Base-by-base conservation (phyloP, 805 yeast species). In the Candida glaebosa region DNA sequence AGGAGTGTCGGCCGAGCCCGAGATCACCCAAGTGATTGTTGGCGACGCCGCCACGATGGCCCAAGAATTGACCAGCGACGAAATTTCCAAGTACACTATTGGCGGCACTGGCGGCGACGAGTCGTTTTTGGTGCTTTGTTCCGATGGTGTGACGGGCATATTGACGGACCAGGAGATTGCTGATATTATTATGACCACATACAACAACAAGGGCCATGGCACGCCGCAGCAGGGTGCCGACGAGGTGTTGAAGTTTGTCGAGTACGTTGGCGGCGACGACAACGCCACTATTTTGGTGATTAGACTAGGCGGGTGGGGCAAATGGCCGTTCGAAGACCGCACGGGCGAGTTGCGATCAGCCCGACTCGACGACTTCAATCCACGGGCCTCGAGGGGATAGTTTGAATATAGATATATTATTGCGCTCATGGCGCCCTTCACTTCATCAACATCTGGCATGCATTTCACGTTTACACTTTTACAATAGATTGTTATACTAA, bases 1-100 rank as follows among this genome's bases (percentile, higher is more conserved):
- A 57, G 99, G 99, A 0, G 80, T 93, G 1, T 73, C 90, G 0
- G 87, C 96, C 10, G 98, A 93, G 64, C 99, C 99, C 0, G 97
- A 93, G 47, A 71, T 93, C 37, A 67, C 73, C 15, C 84, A 85
- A 42, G 78, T 69, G 48, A 57, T 85, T 8, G 72, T 89, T 19
- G 96, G 96, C 0, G 82, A 81, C 44, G 35, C 47, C 4, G 45
- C 48, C 1, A 54, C 63, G 5, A 51, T 60, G 51, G 78, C 3
- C 40, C 49, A 39, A 56, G 63, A 51, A 51, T 53, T 86, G 39
- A 56, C 67, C 1, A 48, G 55, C 4, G 59, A 60, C 2, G 74
- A 68, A 44, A 61, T 67, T 50, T 51, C 47, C 33, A 50, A 56
- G 16, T 57, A 57, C 47, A 68, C 75, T 4, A 48, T 67, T 9